A percentile compares a stretch with the other conserved stretches of the same genome.
These are phyloP conservation scores for Cercospora zeae-maydis DNA, from an alignment of 2,329 filamentous ascomycete genomes.

Conservation along the genomic window DNA sequence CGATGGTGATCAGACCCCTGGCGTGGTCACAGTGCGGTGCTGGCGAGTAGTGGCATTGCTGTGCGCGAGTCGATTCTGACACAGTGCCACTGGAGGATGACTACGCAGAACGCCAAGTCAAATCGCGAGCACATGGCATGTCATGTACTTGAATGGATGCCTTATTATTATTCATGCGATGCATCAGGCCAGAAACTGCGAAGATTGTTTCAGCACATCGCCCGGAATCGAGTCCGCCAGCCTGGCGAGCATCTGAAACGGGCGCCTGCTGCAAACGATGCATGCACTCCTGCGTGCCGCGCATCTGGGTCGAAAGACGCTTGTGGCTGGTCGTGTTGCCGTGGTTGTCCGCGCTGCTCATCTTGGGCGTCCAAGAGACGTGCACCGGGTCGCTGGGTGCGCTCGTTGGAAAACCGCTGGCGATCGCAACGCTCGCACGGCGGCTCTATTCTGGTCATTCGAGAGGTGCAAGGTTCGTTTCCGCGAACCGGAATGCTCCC, in stretches of 20 bases:
- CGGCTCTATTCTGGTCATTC: background rate
- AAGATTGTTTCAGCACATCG: background rate
- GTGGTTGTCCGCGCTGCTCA: background rate
- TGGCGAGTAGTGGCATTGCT: background rate
- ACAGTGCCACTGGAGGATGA: background rate
- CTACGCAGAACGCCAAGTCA: background rate
- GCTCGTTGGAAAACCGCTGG: background rate
- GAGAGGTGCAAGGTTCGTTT: background rate
- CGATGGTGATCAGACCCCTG: background rate
- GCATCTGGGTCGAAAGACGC: background rate
- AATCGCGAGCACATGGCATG: background rate
- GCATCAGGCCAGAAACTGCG: no score
- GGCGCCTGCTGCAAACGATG: background rate
- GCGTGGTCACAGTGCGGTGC: background rate
- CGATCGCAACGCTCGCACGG: background rate
- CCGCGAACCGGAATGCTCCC: background rate
- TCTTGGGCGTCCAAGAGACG: background rate
- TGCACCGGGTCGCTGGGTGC: background rate
- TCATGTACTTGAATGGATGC: background rate
- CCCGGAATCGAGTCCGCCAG: background rate
- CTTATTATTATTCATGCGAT: no score
- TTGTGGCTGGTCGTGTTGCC: background rate
- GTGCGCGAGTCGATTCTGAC: background rate
- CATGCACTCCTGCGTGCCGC: background rate
- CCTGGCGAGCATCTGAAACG: conserved; percentile 3